Base-by-base conservation (phyloP, 1,284 basidiomycete genomes). In the Bjerkandera adusta region DNA sequence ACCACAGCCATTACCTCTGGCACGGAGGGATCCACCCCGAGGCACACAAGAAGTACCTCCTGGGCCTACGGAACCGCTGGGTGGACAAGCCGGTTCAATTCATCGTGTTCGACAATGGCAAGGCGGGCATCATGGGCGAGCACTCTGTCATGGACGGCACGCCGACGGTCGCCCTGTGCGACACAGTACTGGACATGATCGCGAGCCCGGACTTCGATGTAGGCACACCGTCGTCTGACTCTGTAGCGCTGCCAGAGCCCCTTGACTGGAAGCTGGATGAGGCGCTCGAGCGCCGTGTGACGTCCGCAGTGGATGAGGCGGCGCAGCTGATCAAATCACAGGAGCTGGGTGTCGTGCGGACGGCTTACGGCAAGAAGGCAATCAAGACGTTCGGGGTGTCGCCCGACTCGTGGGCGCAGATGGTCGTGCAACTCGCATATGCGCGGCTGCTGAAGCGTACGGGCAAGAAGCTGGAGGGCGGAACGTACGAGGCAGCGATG, bases 321-420 rank as follows among this genome's bases (percentile, higher is more conserved):
- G 58, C 68, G 6, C 73, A 76, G 40, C 81, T 93, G 43, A 76
- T 85, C 45, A 72, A 77, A 30, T 74, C 77, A 20, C 92, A 94
- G 60, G 74, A 76, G 42, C 70, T 96, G 50, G 68, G 72, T 22
- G 83, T 85, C 62, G 64, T 81, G 51, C 73, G 79, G 46, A 93
- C 90, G 11, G 64, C 71, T 3, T 96, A 95, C 59, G 93, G 93
- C 18, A 95, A 95, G 68, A 78, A 77, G 27, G 81, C 81, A n/a
- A 89, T 96, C 71, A 96, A 96, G 73, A 69, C 75, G 43, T 91
- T 89, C 60, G 84, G 87, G 38, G 81, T 89, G 20, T 88, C 87
- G 16, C 92, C 92, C 1, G 93, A 96, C 61, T 88, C 87, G n/a
- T 96, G 92, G 91, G 82, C 87, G 24, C 93, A 96, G 70, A 85